These are phyloP conservation scores for Phytophthora sp. DNA, from an alignment of 352 stramenopile genomes.

Conservation along the genomic window DNA sequence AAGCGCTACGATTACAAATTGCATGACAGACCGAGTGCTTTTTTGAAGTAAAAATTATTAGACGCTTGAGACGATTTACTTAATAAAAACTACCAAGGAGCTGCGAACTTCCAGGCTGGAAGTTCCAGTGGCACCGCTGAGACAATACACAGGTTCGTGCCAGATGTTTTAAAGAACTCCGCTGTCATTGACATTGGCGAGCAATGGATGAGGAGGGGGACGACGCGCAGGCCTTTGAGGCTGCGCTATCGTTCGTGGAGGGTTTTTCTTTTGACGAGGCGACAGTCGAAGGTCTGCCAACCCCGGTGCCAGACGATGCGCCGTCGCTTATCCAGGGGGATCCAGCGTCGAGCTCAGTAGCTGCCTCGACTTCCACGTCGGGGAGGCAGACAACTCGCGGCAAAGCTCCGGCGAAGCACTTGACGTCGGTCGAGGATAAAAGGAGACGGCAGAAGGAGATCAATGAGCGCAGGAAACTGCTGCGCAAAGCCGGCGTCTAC, in stretches of 20 bases:
- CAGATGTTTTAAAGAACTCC: no score
- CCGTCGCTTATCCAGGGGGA: constrained; percentile 5
- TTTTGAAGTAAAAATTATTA: no score
- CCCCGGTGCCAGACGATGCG: neutral
- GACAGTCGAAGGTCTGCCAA: neutral
- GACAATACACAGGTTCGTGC: no score
- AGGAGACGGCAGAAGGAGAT: neutral
- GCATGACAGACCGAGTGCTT: neutral
- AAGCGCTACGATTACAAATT: neutral
- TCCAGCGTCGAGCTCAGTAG: neutral
- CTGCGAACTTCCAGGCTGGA: no score
- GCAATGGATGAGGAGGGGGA: constrained; percentile 7
- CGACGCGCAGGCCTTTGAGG: constrained; percentile 17
- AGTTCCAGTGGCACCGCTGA: no score
- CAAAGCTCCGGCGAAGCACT: neutral
- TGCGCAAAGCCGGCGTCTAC: constrained; percentile 34
- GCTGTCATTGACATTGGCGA: no score
- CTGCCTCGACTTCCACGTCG: neutral
- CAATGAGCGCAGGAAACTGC: constrained; percentile 35
- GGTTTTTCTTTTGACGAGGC: constrained; percentile 20
- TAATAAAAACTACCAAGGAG: no score
- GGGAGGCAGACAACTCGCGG: neutral
- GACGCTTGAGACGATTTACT: no score
- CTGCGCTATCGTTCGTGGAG: constrained; percentile 31
- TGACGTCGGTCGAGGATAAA: constrained; percentile 3